Percentiles rank a stretch among this genome's conserved stretches.
Evolutionary conservation across 148 eudicot species (phyloP).

Genomic region (Heliamphora exappendiculata): DNA sequence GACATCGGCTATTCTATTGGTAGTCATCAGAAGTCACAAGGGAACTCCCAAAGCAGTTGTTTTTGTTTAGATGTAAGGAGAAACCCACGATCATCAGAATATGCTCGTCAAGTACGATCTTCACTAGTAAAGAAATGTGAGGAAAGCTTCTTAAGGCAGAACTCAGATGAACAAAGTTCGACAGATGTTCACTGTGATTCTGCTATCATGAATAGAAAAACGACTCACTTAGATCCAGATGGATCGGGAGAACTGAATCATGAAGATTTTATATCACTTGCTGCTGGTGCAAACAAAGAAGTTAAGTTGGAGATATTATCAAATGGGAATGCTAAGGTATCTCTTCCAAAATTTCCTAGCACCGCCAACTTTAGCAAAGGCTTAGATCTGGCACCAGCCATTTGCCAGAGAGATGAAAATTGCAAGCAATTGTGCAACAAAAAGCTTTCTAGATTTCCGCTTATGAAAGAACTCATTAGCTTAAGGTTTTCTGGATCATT

Average conservation of each 20-base stretch:
- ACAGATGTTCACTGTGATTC: not conserved
- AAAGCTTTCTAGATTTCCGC: constrained; percentile 30
- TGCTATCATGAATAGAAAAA: constrained; percentile 2
- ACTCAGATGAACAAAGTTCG: constrained; percentile 12
- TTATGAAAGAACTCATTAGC: constrained; percentile 47
- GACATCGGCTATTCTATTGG: constrained; percentile 11
- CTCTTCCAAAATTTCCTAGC: constrained; percentile 8
- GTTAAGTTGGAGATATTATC: constrained; percentile 5
- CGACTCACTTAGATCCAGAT: not conserved
- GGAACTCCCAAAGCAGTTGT: constrained; percentile 18
- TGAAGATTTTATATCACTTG: constrained; percentile 3
- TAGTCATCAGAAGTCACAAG: constrained; percentile 18
- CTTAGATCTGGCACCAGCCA: constrained; percentile 4
- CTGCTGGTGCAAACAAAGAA: constrained; percentile 10
- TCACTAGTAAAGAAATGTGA: constrained; percentile 11
- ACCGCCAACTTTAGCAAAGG: not conserved
- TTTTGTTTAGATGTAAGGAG: constrained; percentile 20
- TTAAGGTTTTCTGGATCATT: constrained; percentile 40
- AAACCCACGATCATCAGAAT: constrained; percentile 26
- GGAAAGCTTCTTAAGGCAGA: constrained; percentile 5
- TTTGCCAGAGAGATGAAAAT: constrained; percentile 1
- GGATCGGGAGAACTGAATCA: not conserved
- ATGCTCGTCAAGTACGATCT: constrained; percentile 18
- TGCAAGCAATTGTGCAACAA: constrained; percentile 20
- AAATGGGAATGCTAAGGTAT: constrained; percentile 5